Base-by-base conservation (phyloP, 345 rosid species). In the Dovyalis caffra region DNA sequence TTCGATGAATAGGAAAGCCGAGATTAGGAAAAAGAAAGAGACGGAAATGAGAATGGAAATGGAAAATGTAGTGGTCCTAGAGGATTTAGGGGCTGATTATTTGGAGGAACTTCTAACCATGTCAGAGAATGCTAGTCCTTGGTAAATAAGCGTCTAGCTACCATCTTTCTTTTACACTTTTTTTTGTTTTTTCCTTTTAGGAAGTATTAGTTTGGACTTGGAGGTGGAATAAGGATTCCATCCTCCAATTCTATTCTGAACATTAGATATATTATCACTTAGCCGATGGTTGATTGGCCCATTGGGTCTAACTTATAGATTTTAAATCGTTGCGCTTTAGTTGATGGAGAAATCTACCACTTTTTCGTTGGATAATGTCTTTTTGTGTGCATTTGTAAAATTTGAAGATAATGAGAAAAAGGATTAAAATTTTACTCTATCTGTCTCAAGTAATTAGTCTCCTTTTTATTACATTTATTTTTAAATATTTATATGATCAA, bases 11-110 rank as follows among this genome's bases (percentile, higher is more conserved):
- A 77, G 81, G 73, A 90, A 81, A 76, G 74, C 64, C 7, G 88
- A 78, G 71, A 69, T 65, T 15, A 80, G 77, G 82, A 86, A 73
- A 81, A 85, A 71, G 79, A 86, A 68, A 72, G 83, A 81, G 33
- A 77, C 76, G 62, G 86, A 84, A 37, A 60, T 5, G 43, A 72
- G 3, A 51, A 9, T 32, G 66, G 45, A 20, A 49, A 31, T 3
- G 68, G 86, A 83, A 32, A 79, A 80, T 78, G 77, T 80, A 9
- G 85, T 90, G 73, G 90, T 88, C 32, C 74, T 90, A 6, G 90
- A 90, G 70, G 91, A 90, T 74, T 80, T 90, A 20, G 94, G 94
- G 2, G 83, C 86, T 40, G 91, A 86, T 11, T 90, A 86, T 35
- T 77, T 90, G 78, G 94, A 90, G 31, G 89, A 90, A 74, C 84